Evolutionary conservation across 139 green algal species (phyloP), one percentile per base, ranked within the genome.

Genomic region (Asterochloris erici): DNA sequence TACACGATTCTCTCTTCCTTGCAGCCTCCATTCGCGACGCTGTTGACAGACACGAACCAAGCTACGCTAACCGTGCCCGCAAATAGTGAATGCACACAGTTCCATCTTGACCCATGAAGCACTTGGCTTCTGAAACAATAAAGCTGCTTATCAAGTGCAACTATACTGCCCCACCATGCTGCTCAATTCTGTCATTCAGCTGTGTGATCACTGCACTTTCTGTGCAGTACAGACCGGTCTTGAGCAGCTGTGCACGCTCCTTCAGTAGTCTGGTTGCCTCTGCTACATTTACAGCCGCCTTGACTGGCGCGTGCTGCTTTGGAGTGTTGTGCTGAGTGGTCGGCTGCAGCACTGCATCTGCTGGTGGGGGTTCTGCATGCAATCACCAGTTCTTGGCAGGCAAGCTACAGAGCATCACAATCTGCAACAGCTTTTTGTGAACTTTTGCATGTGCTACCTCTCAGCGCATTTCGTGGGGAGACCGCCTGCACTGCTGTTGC

Each of bases 201-300:
- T 83, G 68, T 74, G 68, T 26, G 24, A 90, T 86, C 13, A 88
- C 69, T 23, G 73, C 54, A 21, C 87, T 85, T 14, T 83, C 79
- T 16, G 29, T 76, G 17, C 63, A 63, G 60, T 90, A 90, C 24
- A 74, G 66, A 9, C 86, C 86, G 16, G 81, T 90, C 74, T 26
- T 73, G 60, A 91, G 83, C 74, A 91, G 77, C 73, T 81, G 70
- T 63, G 85, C 82, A 62, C 85, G 62, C 77, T 91, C 87, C 47
- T 61, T 54, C 38, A 89, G 75, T 60, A 91, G 83, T 23, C 87
- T 63, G 54, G 82, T 70, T 61, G 87, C 80, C 24, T 88, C 85
- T 13, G 68, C 79, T 29, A 80, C 47, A 80, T 80, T 15, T 23
- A 14, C 64, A 70, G 73, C 73, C 28, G 47, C 21, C 70, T 76